phyloP scores from a whole-genome alignment of 2,329 filamentous ascomycete genomes.

The Corynespora cassiicola region DNA sequence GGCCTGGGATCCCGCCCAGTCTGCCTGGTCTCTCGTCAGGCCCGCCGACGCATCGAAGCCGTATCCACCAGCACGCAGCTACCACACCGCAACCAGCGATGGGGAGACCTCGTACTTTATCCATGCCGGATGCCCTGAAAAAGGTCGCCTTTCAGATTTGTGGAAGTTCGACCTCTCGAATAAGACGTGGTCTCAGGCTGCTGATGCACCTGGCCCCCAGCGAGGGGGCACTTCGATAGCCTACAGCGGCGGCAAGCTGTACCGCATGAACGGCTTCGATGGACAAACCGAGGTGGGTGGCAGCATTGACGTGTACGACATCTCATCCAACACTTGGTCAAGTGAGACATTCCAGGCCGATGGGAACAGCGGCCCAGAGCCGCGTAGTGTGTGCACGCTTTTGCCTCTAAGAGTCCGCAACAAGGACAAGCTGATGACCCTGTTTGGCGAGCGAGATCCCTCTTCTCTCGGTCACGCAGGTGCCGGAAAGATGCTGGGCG shows the following conservation, averaged over 20 bases:
- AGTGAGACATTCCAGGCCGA: conserved; percentile 48
- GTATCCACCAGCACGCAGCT: conserved; percentile 71
- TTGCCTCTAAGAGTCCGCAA: conserved; percentile 48
- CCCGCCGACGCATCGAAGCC: conserved; percentile 58
- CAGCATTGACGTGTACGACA: conserved; percentile 67
- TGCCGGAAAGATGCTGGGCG: conserved; percentile 62
- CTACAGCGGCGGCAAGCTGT: conserved; percentile 69
- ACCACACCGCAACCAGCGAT: conserved; percentile 71
- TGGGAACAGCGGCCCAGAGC: conserved; percentile 52
- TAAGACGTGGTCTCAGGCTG: conserved; percentile 71
- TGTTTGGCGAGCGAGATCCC: conserved; percentile 63
- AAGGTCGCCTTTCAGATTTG: conserved; percentile 70
- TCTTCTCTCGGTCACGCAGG: conserved; percentile 60
- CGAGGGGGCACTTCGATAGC: conserved; percentile 74
- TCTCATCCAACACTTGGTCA: conserved; percentile 49
- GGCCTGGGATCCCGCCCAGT: conserved; percentile 72
- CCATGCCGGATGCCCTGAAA: conserved; percentile 75
- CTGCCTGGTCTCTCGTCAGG: conserved; percentile 69
- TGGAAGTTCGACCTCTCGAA: conserved; percentile 77
- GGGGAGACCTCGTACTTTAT: conserved; percentile 75
- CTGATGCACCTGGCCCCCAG: conserved; percentile 69
- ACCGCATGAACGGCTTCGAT: conserved; percentile 82
- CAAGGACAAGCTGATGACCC: conserved; percentile 52
- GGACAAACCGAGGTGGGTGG: conserved; percentile 74
- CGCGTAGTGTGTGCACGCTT: conserved; percentile 58